Percentiles rank a stretch among this genome's conserved stretches.
These are phyloP conservation scores for Didymosphaeria variabile DNA, from an alignment of 2,329 filamentous ascomycete genomes.

Conservation along the genomic window DNA sequence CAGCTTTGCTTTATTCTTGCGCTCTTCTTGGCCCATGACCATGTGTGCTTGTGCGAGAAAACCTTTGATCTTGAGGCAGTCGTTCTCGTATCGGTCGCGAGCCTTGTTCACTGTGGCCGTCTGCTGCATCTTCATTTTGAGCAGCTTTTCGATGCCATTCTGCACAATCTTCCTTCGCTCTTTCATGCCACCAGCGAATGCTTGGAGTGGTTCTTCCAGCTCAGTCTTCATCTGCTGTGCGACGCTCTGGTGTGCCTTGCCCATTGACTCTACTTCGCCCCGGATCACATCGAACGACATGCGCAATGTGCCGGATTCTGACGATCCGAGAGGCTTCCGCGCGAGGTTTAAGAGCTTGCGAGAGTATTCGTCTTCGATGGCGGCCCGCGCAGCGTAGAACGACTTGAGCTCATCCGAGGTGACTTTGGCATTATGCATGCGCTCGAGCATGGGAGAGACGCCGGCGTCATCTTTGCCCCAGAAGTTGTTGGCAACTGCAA, in stretches of 20 bases:
- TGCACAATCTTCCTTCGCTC: conserved; percentile 97
- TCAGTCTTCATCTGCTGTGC: conserved; percentile 95
- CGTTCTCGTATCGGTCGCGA: conserved; percentile 94
- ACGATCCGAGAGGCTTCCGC: conserved; percentile 87
- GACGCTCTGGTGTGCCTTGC: conserved; percentile 89
- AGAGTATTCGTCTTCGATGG: conserved; percentile 96
- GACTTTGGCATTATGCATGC: conserved; percentile 93
- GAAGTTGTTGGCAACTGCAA: conserved; percentile 96
- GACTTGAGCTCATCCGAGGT: conserved; percentile 92
- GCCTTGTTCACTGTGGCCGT: conserved; percentile 94
- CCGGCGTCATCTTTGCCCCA: conserved; percentile 99
- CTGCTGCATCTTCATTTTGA: conserved; percentile 93
- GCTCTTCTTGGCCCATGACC: conserved; percentile 99
- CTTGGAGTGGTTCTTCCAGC: conserved; percentile 89
- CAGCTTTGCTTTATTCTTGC: conserved; percentile 97
- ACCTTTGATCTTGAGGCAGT: conserved; percentile 97
- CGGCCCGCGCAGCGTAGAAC: conserved; percentile 89
- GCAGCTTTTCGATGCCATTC: conserved; percentile 88
- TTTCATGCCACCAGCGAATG: conserved; percentile 94
- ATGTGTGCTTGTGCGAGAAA: conserved; percentile 98
- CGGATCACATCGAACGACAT: conserved; percentile 86
- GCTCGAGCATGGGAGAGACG: conserved; percentile 87
- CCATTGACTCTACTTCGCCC: conserved; percentile 90
- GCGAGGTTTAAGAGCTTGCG: conserved; percentile 86
- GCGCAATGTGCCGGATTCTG: conserved; percentile 84